Percentiles rank a stretch among this genome's conserved stretches.
These are phyloP conservation scores for Venturia effusa DNA, from an alignment of 2,329 filamentous ascomycete genomes.

Conservation along the genomic window DNA sequence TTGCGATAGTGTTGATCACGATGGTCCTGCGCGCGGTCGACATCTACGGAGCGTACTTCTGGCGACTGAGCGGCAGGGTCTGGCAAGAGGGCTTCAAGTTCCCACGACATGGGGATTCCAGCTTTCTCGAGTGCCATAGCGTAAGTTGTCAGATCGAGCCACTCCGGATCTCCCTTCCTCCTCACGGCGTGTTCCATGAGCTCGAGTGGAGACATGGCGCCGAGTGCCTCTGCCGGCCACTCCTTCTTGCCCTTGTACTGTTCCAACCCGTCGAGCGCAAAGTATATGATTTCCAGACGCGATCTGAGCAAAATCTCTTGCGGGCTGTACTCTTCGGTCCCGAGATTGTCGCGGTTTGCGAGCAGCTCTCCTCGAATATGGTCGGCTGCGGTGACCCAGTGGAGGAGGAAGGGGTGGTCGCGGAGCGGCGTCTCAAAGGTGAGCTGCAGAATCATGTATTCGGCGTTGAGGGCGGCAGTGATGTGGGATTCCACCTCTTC, in stretches of 20 bases:
- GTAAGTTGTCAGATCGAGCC: neutral
- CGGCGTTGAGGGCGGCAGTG: conserved; percentile 22
- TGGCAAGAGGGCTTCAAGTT: neutral
- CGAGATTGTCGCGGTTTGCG: neutral
- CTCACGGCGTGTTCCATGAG: neutral
- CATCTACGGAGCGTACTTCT: neutral
- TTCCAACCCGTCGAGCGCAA: neutral
- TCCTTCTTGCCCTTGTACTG: neutral
- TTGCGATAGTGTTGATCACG: neutral
- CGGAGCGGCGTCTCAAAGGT: conserved; percentile 21
- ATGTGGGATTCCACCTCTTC: neutral
- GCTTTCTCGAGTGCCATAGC: neutral
- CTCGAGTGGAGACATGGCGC: neutral
- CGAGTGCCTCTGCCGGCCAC: neutral
- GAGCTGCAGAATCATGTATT: conserved; percentile 24
- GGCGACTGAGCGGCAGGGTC: neutral
- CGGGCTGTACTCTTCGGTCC: neutral
- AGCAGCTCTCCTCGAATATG: neutral
- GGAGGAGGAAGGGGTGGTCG: conserved; percentile 28
- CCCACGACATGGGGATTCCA: neutral
- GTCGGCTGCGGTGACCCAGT: conserved; percentile 26
- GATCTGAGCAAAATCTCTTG: neutral
- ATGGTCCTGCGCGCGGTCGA: neutral
- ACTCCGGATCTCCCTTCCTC: neutral
- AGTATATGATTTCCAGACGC: conserved; percentile 1